phyloP scores from a whole-genome alignment of 345 rosid genomes.

The Punica granatum region DNA sequence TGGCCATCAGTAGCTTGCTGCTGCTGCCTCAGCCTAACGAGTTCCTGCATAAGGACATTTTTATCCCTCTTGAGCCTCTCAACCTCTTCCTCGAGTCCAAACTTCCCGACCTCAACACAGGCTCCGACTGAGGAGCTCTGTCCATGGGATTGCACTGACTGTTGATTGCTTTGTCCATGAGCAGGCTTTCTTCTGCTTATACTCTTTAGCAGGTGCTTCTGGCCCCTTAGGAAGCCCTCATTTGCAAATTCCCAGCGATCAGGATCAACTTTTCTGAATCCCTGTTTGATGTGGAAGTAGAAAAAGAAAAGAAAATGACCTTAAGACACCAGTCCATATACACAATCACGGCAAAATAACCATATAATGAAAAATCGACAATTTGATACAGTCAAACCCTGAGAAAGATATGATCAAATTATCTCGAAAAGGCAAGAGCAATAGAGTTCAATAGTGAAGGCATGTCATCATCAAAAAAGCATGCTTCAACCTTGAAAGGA shows the following conservation, averaged over 20 bases:
- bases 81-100: slow-evolving; percentile 95
- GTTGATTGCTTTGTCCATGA: slow-evolving; percentile 59
- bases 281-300: slow-evolving; percentile 37
- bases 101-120: slow-evolving; percentile 97
- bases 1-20: slow-evolving; percentile 89
- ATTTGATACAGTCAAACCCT: background rate
- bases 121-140: slow-evolving; percentile 73
- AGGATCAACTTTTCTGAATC: slow-evolving; percentile 94
- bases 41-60: slow-evolving; percentile 98
- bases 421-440: background rate
- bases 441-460: background rate
- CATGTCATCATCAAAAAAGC: background rate
- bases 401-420: background rate
- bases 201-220: slow-evolving; percentile 69
- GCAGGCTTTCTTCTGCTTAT: slow-evolving; percentile 86
- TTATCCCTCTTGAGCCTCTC: slow-evolving; percentile 98
- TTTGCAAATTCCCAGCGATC: slow-evolving; percentile 98
- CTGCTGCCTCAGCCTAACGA: slow-evolving; percentile 87
- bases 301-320: background rate
- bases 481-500: background rate
- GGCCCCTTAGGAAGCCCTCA: slow-evolving; percentile 91
- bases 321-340: background rate
- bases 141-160: slow-evolving; percentile 51
- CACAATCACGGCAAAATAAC: background rate
- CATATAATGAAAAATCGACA: background rate